Evolutionary conservation across 2,329 filamentous ascomycete genomes (phyloP), one percentile per base, ranked within the genome.

Genomic region (Pseudogymnoascus sp.): DNA sequence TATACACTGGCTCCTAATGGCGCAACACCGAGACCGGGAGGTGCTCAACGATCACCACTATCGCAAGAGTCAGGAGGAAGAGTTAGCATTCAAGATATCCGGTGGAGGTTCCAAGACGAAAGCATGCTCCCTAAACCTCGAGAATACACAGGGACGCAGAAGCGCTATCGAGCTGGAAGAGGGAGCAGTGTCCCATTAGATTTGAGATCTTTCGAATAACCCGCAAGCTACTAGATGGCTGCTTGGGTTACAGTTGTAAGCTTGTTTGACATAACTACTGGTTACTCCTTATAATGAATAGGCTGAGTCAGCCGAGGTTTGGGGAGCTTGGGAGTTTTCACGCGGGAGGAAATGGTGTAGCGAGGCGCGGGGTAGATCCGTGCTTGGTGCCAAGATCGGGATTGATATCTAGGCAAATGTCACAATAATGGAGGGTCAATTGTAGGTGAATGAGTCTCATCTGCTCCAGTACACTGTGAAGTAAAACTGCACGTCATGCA

Each of bases 121-220:
- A 83, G 81, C 37, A 81, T 90, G 69, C 81, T 97, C 56, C 93
- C 94, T 0, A 93, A 92, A 69, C 93, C 93, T 21, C 82, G 93
- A 70, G 86, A 89, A 1, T 97, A 95, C 72, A 77, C 80, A 1
- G 89, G 88, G n/a, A 85, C 84, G 3, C 77, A 82, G 18, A 92
- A 89, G 73, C 86, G 85, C 73, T 99, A 97, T 75, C 82, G 93
- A 66, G 94, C 94, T 37, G 94, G 94, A 7, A 84, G 93, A 72
- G 93, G 92, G 33, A 97, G 92, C 77, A 97, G 90, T 78, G 92
- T 97, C 68, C 94, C 94, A 31, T 78, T 97, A 69, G 91, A 97
- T 78, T 76, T 99, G 72, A 84, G 80, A 67, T 79, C 82, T 59
- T 73, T 71, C 42, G 62, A 69, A 50, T 73, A 64, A 68, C 10